Conservation (phyloP, 75 land plant genomes). For the Cryptomeria japonica region DNA sequence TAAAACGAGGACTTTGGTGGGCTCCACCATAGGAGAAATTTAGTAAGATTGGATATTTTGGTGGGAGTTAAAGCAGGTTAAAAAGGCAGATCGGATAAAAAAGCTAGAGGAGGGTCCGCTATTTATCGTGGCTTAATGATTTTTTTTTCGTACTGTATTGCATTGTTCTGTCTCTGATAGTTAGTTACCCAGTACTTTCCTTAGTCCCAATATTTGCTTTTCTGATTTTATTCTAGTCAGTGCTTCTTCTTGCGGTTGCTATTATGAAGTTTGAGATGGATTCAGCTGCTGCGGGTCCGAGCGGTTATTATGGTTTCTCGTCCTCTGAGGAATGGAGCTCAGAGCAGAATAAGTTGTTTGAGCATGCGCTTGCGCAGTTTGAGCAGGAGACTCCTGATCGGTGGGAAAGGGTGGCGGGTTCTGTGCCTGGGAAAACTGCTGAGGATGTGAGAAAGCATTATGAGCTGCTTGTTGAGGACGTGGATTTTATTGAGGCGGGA, state of each 20-base stretch:
- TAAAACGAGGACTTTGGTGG: background rate
- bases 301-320: background rate
- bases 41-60: background rate
- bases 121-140: background rate
- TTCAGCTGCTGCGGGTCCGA: background rate
- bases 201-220: background rate
- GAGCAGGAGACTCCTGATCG: constrained; percentile 55
- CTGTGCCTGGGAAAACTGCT: constrained; percentile 70
- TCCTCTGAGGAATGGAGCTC: constrained; percentile 45
- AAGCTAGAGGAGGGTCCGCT: background rate
- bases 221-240: background rate
- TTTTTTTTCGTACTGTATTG: background rate
- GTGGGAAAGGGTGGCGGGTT: constrained; percentile 69
- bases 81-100: background rate
- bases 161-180: background rate
- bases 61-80: background rate
- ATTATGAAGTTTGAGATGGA: constrained; percentile 5
- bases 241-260: background rate
- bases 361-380: constrained; percentile 58
- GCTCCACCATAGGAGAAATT: background rate
- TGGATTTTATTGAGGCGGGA: constrained; percentile 43
- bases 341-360: constrained; percentile 69
- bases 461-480: constrained; percentile 35
- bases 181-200: background rate
- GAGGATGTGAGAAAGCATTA: constrained; percentile 65